phyloP scores from a whole-genome alignment of 1,284 basidiomycete species.

The Apiotrichum laibachii region DNA sequence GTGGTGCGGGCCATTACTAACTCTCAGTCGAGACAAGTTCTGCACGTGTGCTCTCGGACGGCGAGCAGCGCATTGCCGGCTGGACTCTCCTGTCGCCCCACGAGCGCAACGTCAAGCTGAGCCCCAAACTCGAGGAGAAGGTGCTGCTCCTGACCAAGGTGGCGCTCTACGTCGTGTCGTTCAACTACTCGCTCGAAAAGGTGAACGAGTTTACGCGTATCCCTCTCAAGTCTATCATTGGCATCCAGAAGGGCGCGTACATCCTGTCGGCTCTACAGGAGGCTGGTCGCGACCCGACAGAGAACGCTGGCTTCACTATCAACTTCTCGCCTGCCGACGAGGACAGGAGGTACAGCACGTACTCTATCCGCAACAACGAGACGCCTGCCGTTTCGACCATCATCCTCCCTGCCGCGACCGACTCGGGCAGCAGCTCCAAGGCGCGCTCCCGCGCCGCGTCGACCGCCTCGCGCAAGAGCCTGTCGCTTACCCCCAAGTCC shows the following conservation, averaged over 20 bases:
- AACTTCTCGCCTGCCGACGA: conserved; percentile 68
- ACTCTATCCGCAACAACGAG: conserved; percentile 68
- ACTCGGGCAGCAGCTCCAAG: conserved; percentile 2
- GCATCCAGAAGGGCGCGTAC: conserved; percentile 71
- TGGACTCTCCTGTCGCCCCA: conserved; percentile 90
- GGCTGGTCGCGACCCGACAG: conserved; percentile 74
- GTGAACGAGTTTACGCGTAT: conserved; percentile 85
- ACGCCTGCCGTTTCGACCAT: conserved; percentile 5
- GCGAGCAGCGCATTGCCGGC: conserved; percentile 73
- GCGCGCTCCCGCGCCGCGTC: conserved; percentile 2
- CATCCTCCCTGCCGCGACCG: background rate
- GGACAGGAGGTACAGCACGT: conserved; percentile 70
- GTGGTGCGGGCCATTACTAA: conserved; percentile 18
- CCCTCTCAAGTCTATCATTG: conserved; percentile 75
- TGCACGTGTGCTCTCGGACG: conserved; percentile 73
- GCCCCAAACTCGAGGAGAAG: conserved; percentile 85
- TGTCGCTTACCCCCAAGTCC: background rate
- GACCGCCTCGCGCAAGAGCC: background rate
- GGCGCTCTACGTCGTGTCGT: conserved; percentile 70
- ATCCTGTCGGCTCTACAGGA: conserved; percentile 87
- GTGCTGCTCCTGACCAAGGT: conserved; percentile 70
- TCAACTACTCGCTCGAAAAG: conserved; percentile 87
- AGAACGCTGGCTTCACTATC: conserved; percentile 81
- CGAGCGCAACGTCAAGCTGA: conserved; percentile 67
- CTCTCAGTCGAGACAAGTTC: conserved; percentile 70